Conservation (phyloP, 805 yeast species). For the Hanseniaspora lachancei region DNA sequence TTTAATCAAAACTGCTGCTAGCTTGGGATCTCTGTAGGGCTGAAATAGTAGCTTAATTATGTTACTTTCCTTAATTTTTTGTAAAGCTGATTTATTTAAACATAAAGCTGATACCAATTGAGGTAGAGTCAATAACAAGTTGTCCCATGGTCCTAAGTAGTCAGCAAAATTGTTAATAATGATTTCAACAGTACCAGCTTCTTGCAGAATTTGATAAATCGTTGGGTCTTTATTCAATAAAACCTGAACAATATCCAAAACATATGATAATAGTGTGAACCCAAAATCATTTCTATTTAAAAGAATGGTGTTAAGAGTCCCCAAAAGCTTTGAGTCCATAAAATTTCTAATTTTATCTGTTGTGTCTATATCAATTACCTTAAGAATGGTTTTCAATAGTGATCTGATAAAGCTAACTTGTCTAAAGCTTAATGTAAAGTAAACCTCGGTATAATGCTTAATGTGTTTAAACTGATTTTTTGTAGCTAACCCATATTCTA, state of each 20-base stretch:
- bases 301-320: conserved; percentile 46
- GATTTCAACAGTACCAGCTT: conserved; percentile 57
- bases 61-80: conserved; percentile 34
- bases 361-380: conserved; percentile 55
- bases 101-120: conserved; percentile 75
- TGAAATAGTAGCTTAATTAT: conserved; percentile 36
- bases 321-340: conserved; percentile 70
- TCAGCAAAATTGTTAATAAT: conserved; percentile 45
- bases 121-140: conserved; percentile 48
- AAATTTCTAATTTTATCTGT: conserved; percentile 77
- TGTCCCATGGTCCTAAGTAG: conserved; percentile 46
- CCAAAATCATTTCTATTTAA: conserved; percentile 52
- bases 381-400: conserved; percentile 48
- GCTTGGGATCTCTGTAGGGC: conserved; percentile 36
- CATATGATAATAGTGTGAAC: conserved; percentile 43
- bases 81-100: conserved; percentile 59
- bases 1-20: conserved; percentile 40
- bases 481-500: conserved; percentile 46
- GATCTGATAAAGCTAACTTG: conserved; percentile 49
- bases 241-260: conserved; percentile 50
- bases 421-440: conserved; percentile 42
- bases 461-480: conserved; percentile 51
- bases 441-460: conserved; percentile 32
- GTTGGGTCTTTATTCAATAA: conserved; percentile 88
- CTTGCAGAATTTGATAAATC: conserved; percentile 65